Evolutionary conservation across 2,329 filamentous ascomycete species (phyloP), one percentile per base, ranked within the genome.

Genomic region (Claviceps humidiphila): DNA sequence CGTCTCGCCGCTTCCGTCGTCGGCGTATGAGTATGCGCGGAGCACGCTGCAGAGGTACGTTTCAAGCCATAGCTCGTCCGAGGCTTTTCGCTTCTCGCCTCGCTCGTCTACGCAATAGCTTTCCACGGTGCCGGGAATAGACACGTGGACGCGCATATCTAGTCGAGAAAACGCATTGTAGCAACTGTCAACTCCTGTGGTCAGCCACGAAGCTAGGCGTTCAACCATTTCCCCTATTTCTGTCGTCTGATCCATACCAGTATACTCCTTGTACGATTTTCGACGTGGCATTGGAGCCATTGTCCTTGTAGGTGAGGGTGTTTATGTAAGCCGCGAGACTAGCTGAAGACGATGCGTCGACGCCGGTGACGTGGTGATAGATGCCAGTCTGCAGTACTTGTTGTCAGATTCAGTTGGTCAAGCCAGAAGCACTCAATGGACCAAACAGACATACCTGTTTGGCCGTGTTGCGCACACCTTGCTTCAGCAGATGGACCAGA

Each of bases 81-180:
- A 91, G 14, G 91, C 88, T 59, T 93, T 87, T 58, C 89, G 82
- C 73, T 95, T 95, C 67, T 96, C 91, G 58, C 93, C 93, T 62
- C 90, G 83, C 71, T 98, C 93, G 67, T 98, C 91, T 53, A 98
- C 87, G 67, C 91, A 97, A 67, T 96, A 97, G 69, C 89, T 94
- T 68, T 98, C 91, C 50, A 98, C 89, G 9, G 87, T 93, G 55
- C 93, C 93, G 17, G 93, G 93, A 58, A 98, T 97, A 58, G 90
- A 91, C 54, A 98, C 91, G 64, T 97, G 90, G 13, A 98, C 91
- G 55, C 93, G 89, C 93, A 98, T 98, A 64, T 98, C 93, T 51
- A 97, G 78, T 58, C 94, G 82, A 5, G 93, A 97, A 69, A 98
- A 96, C 58, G 93, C 93, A 87, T 98, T 98, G 77, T 98, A 98